These are phyloP conservation scores for Boletus subparvulus DNA, from an alignment of 768 basidiomycete species.

Conservation along the genomic window DNA sequence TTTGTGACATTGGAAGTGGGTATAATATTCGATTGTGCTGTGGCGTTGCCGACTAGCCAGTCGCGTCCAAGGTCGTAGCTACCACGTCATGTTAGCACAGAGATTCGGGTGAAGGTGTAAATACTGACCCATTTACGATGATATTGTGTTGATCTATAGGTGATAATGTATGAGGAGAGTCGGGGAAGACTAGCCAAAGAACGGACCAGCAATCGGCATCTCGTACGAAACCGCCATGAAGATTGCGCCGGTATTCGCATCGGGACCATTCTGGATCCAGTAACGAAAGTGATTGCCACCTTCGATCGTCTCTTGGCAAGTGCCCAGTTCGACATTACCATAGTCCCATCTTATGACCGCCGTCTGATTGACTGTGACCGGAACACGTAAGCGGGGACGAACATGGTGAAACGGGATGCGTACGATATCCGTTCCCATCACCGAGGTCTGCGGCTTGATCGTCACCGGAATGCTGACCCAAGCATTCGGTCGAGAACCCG, in stretches of 20 bases:
- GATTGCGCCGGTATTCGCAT: slow-evolving; percentile 66
- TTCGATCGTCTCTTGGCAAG: slow-evolving; percentile 81
- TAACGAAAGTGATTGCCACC: slow-evolving; percentile 90
- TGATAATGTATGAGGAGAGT: background rate
- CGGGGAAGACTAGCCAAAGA: slow-evolving; percentile 14
- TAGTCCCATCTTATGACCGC: slow-evolving; percentile 86
- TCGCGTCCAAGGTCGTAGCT: slow-evolving; percentile 83
- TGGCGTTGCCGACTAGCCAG: slow-evolving; percentile 83
- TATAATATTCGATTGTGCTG: slow-evolving; percentile 38
- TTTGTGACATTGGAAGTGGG: slow-evolving; percentile 39
- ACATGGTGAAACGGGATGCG: slow-evolving; percentile 30
- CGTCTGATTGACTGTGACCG: slow-evolving; percentile 67
- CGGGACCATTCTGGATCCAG: slow-evolving; percentile 75
- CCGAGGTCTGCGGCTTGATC: slow-evolving; percentile 77
- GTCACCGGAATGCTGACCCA: slow-evolving; percentile 75
- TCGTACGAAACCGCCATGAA: slow-evolving; percentile 80
- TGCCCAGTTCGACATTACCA: slow-evolving; percentile 74
- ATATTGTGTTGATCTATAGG: slow-evolving; percentile 64
- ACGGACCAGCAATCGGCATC: slow-evolving; percentile 56
- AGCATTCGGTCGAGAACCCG: slow-evolving; percentile 72
- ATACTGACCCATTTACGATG: slow-evolving; percentile 59
- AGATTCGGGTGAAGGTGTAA: background rate
- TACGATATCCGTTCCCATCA: slow-evolving; percentile 74
- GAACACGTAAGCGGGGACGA: background rate
- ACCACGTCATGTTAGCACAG: background rate